Base-by-base conservation (phyloP, 257 asterid species). In the Pogostemon cablin region DNA sequence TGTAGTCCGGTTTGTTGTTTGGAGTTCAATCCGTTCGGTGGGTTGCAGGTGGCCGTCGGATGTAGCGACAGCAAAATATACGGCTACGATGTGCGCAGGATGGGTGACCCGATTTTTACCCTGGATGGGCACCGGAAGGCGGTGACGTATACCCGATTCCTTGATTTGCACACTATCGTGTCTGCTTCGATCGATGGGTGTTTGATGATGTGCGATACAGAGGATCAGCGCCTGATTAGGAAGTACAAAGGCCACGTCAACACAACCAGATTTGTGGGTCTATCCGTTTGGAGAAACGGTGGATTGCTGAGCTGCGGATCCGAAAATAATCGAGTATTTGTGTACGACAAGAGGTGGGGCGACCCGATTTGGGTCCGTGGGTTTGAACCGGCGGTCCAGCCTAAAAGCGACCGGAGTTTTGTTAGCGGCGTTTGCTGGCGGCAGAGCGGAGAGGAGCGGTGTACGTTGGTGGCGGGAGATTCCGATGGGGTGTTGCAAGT, bases 401-500 rank as follows among this genome's bases (percentile, higher is more conserved):
- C 25, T 9, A 44, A 5, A 34, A 3, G 64, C 17, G 75, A 75
- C 3, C 62, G 41, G 52, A 78, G 84, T 11, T 88, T 91, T 20
- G 88, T 93, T 3, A 83, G 98, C 78, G 80, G 90, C 67, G 96
- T 90, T 4, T 87, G 97, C 81, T 93, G 97, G 98, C 78, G 90
- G 72, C 92, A 87, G 78, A 75, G 53, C 62, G 86, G 85, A 11
- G 95, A 76, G 20, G 96, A 84, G 52, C 72, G 77, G 65, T 93
- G 97, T 72, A 86, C 87, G 37, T 78, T 93, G 53, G 95, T 93
- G 68, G 95, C 96, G 15, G 98, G 96, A 0, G 92, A 90, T 4
- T 90, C 97, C 1, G 85, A 90, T 60, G 98, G 98, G 41, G 89
- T 81, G n/a, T 69, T 93, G 85, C 88, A 82, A 71, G 87, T 88